Evolutionary conservation across 371 early-diverging fungal species (phyloP).

Genomic region (Hamiltosporidium magnivora): DNA sequence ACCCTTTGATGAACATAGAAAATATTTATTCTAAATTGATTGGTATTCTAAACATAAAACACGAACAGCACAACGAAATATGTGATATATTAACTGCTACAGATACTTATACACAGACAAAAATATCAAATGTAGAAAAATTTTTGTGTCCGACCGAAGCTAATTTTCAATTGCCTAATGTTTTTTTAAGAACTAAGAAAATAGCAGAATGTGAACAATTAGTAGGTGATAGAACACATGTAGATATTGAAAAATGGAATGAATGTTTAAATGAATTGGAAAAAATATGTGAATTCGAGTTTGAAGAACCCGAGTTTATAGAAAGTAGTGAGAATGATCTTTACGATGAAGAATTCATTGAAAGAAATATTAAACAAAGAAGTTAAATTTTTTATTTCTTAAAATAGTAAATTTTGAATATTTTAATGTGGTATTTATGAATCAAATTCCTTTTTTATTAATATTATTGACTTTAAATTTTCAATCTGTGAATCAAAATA

Average conservation of each 20-base stretch:
- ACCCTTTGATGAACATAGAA: too few species aligned
- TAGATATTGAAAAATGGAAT: background rate
- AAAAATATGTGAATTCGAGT: background rate
- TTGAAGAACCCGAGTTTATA: background rate
- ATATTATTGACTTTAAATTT: too few species aligned
- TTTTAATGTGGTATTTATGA: too few species aligned
- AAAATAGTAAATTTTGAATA: too few species aligned
- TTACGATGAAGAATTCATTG: background rate
- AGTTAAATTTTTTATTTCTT: background rate
- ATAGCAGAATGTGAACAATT: background rate
- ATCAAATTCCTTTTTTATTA: too few species aligned
- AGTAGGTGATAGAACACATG: background rate
- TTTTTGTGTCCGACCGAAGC: background rate
- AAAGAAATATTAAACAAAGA: background rate
- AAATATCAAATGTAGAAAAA: too few species aligned
- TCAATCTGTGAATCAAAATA: too few species aligned
- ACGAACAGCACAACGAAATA: too few species aligned
- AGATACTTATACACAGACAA: too few species aligned
- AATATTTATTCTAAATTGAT: too few species aligned
- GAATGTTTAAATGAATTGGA: background rate
- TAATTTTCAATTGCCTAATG: slow-evolving; percentile 1
- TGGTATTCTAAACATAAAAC: too few species aligned
- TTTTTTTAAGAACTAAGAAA: slow-evolving; percentile 3
- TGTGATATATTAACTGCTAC: too few species aligned
- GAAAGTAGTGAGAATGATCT: background rate